A percentile compares a stretch with the other conserved stretches of the same genome.
Conservation (phyloP, 169 alveolate genomes). For the Hepatocystis sp. region DNA sequence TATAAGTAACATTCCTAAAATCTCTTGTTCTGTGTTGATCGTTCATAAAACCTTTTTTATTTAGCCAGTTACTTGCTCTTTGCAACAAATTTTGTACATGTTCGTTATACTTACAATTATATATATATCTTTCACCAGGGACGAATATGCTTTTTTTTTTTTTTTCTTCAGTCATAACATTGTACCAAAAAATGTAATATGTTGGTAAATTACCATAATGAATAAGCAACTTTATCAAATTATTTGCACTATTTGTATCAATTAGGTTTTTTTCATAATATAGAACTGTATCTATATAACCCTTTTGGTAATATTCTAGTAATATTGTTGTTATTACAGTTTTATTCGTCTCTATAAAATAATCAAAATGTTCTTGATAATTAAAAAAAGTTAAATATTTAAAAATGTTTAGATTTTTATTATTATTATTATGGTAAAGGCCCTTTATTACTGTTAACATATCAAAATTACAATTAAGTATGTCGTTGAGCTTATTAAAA, state of each 20-base stretch:
- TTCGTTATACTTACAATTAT: conserved; percentile 41
- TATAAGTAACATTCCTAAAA: background rate
- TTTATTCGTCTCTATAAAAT: conserved; percentile 57
- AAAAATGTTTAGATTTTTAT: conserved; percentile 4
- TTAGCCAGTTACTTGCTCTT: background rate
- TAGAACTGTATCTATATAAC: conserved; percentile 24
- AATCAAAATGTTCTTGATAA: conserved; percentile 37
- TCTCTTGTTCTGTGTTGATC: background rate
- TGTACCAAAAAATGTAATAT: conserved; percentile 56
- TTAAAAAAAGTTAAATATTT: conserved; percentile 51
- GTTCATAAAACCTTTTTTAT: background rate
- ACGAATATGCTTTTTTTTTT: conserved; percentile 13
- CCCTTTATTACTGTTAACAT: conserved; percentile 49
- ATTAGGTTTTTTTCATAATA: conserved; percentile 19
- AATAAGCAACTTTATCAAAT: conserved; percentile 26
- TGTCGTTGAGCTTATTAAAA: conserved; percentile 29
- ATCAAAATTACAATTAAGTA: conserved; percentile 47
- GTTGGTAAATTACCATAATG: conserved; percentile 62
- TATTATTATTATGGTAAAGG: too few species aligned
- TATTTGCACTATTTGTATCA: background rate
- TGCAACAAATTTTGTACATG: background rate
- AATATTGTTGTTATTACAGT: conserved; percentile 50
- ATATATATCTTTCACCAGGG: conserved; percentile 24
- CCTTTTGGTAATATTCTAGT: conserved; percentile 69
- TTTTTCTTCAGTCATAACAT: background rate